Percentiles rank a stretch among this genome's conserved stretches.
Conservation (phyloP, 768 basidiomycete genomes). For the Hortiboletus flavorubellus region DNA sequence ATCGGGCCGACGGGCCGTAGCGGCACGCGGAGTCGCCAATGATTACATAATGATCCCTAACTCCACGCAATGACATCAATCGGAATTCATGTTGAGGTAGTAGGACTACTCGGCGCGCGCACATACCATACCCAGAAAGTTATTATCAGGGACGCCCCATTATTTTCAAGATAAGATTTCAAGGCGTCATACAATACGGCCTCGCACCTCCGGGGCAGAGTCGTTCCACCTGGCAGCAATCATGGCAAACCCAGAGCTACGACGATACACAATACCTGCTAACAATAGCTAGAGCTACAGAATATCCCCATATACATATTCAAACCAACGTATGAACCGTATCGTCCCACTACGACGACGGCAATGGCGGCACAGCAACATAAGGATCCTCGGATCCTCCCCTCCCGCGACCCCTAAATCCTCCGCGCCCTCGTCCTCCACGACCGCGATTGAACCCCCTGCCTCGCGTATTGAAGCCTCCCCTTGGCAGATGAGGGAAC, state of each 20-base stretch:
- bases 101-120: no score
- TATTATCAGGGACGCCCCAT: no score
- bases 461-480: slow-evolving; percentile 29
- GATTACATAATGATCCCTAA: no score
- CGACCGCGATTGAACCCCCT: slow-evolving; percentile 33
- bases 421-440: slow-evolving; percentile 31
- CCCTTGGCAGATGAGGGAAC: slow-evolving; percentile 19
- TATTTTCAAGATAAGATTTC: no score
- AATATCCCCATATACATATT: background rate
- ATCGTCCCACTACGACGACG: slow-evolving; percentile 5
- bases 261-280: background rate
- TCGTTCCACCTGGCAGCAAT: no score
- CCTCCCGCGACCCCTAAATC: slow-evolving; percentile 33
- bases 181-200: no score
- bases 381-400: slow-evolving; percentile 15
- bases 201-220: no score
- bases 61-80: no score
- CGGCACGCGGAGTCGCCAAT: no score
- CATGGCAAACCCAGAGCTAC: background rate
- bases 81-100: no score
- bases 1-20: no score
- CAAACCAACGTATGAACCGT: background rate
- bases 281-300: slow-evolving; percentile 6
- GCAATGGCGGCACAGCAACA: background rate
- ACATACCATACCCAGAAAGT: no score